phyloP scores from a whole-genome alignment of 768 basidiomycete species.

The Mycena maculata region DNA sequence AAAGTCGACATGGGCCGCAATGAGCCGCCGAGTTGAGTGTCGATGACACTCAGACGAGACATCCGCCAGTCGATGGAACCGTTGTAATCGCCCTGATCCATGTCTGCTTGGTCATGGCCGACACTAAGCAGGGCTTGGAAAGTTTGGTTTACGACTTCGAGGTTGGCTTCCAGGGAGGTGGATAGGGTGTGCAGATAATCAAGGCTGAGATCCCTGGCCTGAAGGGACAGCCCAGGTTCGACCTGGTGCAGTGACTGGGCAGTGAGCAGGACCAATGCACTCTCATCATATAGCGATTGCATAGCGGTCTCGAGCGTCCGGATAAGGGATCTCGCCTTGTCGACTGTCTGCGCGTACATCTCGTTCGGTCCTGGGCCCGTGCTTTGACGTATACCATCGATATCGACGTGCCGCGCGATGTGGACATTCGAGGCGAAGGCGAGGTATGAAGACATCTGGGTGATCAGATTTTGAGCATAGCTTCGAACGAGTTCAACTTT shows the following conservation, averaged over 20 bases:
- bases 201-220: slow-evolving; percentile 49
- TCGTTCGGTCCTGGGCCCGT: slow-evolving; percentile 57
- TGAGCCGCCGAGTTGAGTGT: slow-evolving; percentile 58
- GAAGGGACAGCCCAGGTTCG: slow-evolving; percentile 45
- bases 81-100: slow-evolving; percentile 76
- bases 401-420: slow-evolving; percentile 84
- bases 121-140: slow-evolving; percentile 71
- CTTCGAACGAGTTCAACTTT: slow-evolving; percentile 57
- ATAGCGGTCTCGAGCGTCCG: slow-evolving; percentile 76
- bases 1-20: slow-evolving; percentile 51
- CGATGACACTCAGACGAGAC: slow-evolving; percentile 74
- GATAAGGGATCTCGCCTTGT: slow-evolving; percentile 73
- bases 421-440: slow-evolving; percentile 75
- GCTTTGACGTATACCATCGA: slow-evolving; percentile 75
- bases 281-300: slow-evolving; percentile 83
- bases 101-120: slow-evolving; percentile 77
- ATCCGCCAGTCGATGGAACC: slow-evolving; percentile 83
- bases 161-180: slow-evolving; percentile 66
- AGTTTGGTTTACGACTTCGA: slow-evolving; percentile 65
- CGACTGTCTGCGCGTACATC: slow-evolving; percentile 72
- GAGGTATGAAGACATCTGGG: slow-evolving; percentile 69
- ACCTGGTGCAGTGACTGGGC: slow-evolving; percentile 64
- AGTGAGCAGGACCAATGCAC: slow-evolving; percentile 66
- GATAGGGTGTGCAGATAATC: slow-evolving; percentile 64
- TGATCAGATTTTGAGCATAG: slow-evolving; percentile 62